phyloP scores from a whole-genome alignment of 805 yeast genomes.

The Cyberlindnera misumaiensis region DNA sequence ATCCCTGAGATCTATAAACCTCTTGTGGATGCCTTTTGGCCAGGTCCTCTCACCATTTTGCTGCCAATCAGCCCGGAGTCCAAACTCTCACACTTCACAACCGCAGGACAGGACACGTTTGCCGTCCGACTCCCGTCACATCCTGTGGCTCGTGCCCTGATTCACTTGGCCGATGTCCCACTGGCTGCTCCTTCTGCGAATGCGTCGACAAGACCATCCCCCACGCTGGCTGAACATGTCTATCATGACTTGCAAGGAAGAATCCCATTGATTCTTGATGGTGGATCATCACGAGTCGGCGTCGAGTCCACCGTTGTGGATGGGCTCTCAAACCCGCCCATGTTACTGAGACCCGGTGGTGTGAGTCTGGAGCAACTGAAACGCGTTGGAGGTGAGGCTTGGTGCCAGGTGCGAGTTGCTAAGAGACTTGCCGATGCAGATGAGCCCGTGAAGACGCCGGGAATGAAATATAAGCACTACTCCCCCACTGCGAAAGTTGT shows the following conservation, averaged over 20 bases:
- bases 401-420: constrained; percentile 61
- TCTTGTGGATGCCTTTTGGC: constrained; percentile 76
- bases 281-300: constrained; percentile 85
- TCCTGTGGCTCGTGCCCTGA: constrained; percentile 85
- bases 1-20: constrained; percentile 66
- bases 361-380: constrained; percentile 71
- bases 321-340: constrained; percentile 80
- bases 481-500: constrained; percentile 85
- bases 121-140: constrained; percentile 88
- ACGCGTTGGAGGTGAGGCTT: constrained; percentile 54
- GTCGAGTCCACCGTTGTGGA: constrained; percentile 93
- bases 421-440: constrained; percentile 54
- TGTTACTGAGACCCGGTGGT: constrained; percentile 92
- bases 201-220: constrained; percentile 92
- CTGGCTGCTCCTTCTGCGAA: constrained; percentile 98
- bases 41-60: constrained; percentile 89
- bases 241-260: constrained; percentile 68
- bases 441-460: constrained; percentile 86
- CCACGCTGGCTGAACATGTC: constrained; percentile 85
- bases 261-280: constrained; percentile 83
- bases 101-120: constrained; percentile 83
- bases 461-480: constrained; percentile 96
- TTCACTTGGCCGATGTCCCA: constrained; percentile 78
- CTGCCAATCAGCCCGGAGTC: constrained; percentile 48
- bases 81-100: constrained; percentile 65